These are phyloP conservation scores for Kwoniella pini DNA, from an alignment of 768 basidiomycete species.

Conservation along the genomic window DNA sequence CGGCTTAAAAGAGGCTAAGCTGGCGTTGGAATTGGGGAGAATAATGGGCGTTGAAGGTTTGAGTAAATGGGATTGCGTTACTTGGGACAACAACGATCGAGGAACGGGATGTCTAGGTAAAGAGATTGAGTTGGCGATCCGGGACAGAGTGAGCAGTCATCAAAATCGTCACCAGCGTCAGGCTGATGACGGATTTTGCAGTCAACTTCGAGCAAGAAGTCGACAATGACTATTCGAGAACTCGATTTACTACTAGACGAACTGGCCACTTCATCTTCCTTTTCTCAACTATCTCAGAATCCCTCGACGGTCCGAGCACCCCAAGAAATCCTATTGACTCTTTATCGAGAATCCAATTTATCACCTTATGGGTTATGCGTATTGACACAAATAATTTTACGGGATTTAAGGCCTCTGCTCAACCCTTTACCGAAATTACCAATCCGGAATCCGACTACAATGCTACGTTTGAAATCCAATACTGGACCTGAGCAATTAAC, in stretches of 20 bases:
- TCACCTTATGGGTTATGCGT: slow-evolving; percentile 67
- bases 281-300: slow-evolving; percentile 57
- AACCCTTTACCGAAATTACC: slow-evolving; percentile 63
- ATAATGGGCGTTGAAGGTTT: slow-evolving; percentile 34
- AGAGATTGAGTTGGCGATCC: slow-evolving; percentile 62
- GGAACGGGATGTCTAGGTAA: slow-evolving; percentile 69
- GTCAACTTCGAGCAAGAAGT: slow-evolving; percentile 10
- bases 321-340: slow-evolving; percentile 58
- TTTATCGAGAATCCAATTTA: slow-evolving; percentile 62
- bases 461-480: slow-evolving; percentile 64
- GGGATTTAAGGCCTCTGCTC: slow-evolving; percentile 77
- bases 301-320: slow-evolving; percentile 4
- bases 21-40: slow-evolving; percentile 60
- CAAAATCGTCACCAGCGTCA: neutral
- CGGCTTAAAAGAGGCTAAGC: slow-evolving; percentile 67
- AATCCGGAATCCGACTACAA: slow-evolving; percentile 57
- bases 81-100: slow-evolving; percentile 57
- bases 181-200: neutral
- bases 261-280: slow-evolving; percentile 68
- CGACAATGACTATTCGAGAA: slow-evolving; percentile 57
- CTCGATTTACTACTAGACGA: slow-evolving; percentile 72
- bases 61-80: slow-evolving; percentile 47
- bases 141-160: slow-evolving; percentile 55
- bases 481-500: slow-evolving; percentile 62
- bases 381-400: slow-evolving; percentile 83